phyloP scores from a whole-genome alignment of 148 eudicot genomes.

The Euryodendron excelsum region DNA sequence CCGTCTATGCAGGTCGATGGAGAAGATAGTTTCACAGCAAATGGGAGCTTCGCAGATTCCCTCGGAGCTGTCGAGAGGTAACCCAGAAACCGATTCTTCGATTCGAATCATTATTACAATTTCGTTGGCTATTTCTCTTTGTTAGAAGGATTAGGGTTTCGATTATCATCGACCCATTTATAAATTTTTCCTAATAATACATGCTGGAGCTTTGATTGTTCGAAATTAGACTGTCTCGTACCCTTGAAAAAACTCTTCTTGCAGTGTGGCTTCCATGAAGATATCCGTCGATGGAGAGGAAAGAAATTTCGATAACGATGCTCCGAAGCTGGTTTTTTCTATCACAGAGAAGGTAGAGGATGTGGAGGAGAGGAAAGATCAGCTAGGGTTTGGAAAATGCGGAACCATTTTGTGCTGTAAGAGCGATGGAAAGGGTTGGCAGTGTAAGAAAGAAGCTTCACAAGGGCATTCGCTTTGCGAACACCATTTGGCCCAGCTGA shows the following conservation, averaged over 20 bases:
- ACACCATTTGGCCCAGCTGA: conserved; percentile 10
- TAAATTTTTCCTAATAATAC: neutral
- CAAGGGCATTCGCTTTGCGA: conserved; percentile 20
- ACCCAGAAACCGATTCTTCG: neutral
- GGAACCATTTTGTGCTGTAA: conserved; percentile 5
- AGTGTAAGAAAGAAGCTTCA: conserved; percentile 15
- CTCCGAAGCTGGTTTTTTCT: too few relatives aligned
- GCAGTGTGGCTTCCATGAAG: conserved; percentile 32
- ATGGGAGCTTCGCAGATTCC: conserved; percentile 32
- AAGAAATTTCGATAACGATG: too few relatives aligned
- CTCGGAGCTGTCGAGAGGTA: conserved; percentile 46
- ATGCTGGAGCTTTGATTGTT: neutral
- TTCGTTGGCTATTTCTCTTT: neutral
- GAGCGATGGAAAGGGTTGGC: conserved; percentile 20
- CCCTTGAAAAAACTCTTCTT: too few relatives aligned
- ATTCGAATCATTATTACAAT: neutral
- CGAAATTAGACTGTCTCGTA: too few relatives aligned
- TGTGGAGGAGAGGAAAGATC: neutral
- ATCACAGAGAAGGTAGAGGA: neutral
- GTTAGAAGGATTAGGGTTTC: conserved; percentile 13
- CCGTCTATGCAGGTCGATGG: conserved; percentile 28
- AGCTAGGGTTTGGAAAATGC: neutral
- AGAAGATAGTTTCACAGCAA: conserved; percentile 23
- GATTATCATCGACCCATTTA: neutral
- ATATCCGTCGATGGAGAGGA: conserved; percentile 21